Conservation (phyloP, 2,329 filamentous ascomycete genomes). For the Pseudogymnoascus sp. region DNA sequence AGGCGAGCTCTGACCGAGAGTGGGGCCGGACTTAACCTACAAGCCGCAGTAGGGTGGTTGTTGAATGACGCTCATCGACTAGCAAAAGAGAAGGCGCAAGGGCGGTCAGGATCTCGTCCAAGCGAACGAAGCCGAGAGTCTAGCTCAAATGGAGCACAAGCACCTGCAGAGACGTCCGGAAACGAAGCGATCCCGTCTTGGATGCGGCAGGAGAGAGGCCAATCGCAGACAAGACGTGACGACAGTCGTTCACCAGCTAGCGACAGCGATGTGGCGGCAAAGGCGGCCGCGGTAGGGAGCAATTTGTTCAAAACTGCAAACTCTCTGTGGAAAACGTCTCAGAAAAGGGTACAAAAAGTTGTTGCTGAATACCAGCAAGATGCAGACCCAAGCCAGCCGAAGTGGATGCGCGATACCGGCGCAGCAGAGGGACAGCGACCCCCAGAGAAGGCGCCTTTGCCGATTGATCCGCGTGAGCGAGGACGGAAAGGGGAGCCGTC, state of each 20-base stretch:
- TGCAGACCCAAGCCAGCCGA: slow-evolving; percentile 72
- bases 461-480: slow-evolving; percentile 25
- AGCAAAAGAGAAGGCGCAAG: slow-evolving; percentile 62
- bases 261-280: slow-evolving; percentile 70
- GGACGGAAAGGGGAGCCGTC: slow-evolving; percentile 14
- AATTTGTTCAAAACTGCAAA: slow-evolving; percentile 90
- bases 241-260: slow-evolving; percentile 49
- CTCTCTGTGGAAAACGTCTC: slow-evolving; percentile 87
- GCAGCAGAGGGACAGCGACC: slow-evolving; percentile 23
- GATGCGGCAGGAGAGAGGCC: slow-evolving; percentile 49
- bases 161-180: slow-evolving; percentile 23
- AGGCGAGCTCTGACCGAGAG: slow-evolving; percentile 71
- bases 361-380: slow-evolving; percentile 76
- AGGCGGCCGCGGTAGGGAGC: slow-evolving; percentile 72
- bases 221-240: slow-evolving; percentile 38
- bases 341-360: slow-evolving; percentile 87
- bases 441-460: slow-evolving; percentile 30
- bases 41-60: slow-evolving; percentile 81
- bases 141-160: slow-evolving; percentile 24
- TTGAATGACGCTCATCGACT: slow-evolving; percentile 85
- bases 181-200: slow-evolving; percentile 46
- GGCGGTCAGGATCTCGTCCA: slow-evolving; percentile 33
- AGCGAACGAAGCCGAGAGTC: slow-evolving; percentile 14
- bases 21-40: slow-evolving; percentile 69
- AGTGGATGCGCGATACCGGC: slow-evolving; percentile 80